These are phyloP conservation scores for Stipa capillata DNA, from an alignment of 176 grass and related monocot species.

Conservation along the genomic window DNA sequence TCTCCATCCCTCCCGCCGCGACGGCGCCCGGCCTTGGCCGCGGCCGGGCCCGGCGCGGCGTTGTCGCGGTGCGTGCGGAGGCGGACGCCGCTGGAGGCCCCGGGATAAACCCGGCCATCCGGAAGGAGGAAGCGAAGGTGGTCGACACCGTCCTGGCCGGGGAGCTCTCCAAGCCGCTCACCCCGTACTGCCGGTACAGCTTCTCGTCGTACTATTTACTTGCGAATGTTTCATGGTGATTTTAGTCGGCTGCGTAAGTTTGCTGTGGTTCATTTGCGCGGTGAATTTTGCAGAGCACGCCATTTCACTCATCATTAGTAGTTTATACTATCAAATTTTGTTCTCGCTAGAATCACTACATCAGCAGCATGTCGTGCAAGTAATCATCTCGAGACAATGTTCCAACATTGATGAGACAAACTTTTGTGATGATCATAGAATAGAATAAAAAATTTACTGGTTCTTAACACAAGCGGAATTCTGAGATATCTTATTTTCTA, in stretches of 20 bases:
- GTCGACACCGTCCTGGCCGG: slow-evolving; percentile 69
- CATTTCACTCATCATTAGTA: background rate
- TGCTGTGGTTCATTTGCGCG: background rate
- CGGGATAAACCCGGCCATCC: slow-evolving; percentile 73
- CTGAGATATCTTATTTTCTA: background rate
- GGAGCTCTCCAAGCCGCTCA: slow-evolving; percentile 87
- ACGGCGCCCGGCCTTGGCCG: background rate
- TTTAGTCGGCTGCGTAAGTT: background rate
- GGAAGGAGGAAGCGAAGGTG: slow-evolving; percentile 86
- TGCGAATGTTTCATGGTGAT: background rate
- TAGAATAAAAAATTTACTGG: too few relatives aligned
- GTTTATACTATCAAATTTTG: background rate
- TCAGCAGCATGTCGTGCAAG: background rate
- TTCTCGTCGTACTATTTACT: background rate
- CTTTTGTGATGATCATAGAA: background rate
- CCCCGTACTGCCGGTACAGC: slow-evolving; percentile 72
- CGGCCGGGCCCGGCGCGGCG: background rate
- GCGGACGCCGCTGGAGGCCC: background rate
- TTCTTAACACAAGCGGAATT: background rate
- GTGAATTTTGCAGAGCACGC: background rate
- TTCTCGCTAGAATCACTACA: background rate
- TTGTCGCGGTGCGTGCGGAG: slow-evolving; percentile 55
- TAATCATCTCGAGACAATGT: background rate
- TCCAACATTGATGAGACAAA: background rate
- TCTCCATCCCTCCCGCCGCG: background rate